These are phyloP conservation scores for Teratosphaeria pseudoeucalypti DNA, from an alignment of 2,329 filamentous ascomycete genomes.

Conservation along the genomic window DNA sequence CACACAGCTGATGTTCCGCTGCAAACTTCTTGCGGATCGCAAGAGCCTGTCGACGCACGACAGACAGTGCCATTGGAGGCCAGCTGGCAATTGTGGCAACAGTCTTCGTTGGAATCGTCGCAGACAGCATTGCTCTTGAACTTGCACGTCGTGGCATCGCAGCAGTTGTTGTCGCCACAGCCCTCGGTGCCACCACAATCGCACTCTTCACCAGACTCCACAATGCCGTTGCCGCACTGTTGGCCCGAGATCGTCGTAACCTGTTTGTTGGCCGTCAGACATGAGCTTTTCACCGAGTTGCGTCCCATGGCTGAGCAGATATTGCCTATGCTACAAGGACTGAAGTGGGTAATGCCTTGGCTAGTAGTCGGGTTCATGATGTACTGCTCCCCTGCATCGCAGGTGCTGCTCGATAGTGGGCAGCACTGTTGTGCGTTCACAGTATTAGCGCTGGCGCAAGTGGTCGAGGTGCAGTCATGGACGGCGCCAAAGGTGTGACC, in stretches of 20 bases:
- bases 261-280: conserved; percentile 75
- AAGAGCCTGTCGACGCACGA: conserved; percentile 65
- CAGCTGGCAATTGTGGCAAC: conserved; percentile 64
- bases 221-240: conserved; percentile 93
- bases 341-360: conserved; percentile 65
- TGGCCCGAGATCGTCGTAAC: conserved; percentile 71
- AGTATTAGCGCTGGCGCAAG: conserved; percentile 54
- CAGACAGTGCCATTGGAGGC: conserved; percentile 62
- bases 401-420: conserved; percentile 56
- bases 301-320: conserved; percentile 78
- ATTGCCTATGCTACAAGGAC: conserved; percentile 81
- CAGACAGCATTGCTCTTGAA: conserved; percentile 69
- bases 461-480: conserved; percentile 69
- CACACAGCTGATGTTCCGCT: conserved; percentile 62
- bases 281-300: conserved; percentile 64
- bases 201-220: conserved; percentile 87
- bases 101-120: conserved; percentile 75
- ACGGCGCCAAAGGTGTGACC: conserved; percentile 94
- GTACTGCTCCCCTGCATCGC: conserved; percentile 66
- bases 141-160: conserved; percentile 75
- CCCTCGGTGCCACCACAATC: conserved; percentile 73
- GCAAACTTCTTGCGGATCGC: conserved; percentile 79
- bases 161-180: conserved; percentile 71
- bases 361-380: conserved; percentile 95
- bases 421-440: conserved; percentile 64